A percentile compares a stretch with the other conserved stretches of the same genome.
These are phyloP conservation scores for Pythium brachiatum DNA, from an alignment of 352 stramenopile species.

Conservation along the genomic window DNA sequence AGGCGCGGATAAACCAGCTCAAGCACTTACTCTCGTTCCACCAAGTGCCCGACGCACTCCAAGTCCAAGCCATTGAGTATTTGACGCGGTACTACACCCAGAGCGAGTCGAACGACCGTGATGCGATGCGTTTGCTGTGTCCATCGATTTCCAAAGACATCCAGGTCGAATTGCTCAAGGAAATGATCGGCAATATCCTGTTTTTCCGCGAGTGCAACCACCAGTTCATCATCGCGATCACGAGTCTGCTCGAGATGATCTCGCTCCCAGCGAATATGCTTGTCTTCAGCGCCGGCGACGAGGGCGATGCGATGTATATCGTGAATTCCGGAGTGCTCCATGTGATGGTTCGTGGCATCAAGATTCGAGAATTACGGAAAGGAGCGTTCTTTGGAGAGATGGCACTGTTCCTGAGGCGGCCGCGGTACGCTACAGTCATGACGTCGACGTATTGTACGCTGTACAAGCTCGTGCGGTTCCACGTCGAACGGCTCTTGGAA, in stretches of 20 bases:
- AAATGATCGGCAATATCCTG: slow-evolving; percentile 47
- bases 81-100: slow-evolving; percentile 59
- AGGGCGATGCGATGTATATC: slow-evolving; percentile 67
- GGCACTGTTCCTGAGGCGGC: slow-evolving; percentile 48
- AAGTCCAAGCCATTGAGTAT: slow-evolving; percentile 53
- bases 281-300: slow-evolving; percentile 46
- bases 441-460: slow-evolving; percentile 61
- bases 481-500: slow-evolving; percentile 54
- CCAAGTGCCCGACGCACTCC: slow-evolving; percentile 44
- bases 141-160: slow-evolving; percentile 66
- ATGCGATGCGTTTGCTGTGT: slow-evolving; percentile 55
- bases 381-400: slow-evolving; percentile 68
- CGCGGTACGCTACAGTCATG: slow-evolving; percentile 50
- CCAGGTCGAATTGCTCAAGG: slow-evolving; percentile 59
- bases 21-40: slow-evolving; percentile 72
- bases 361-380: slow-evolving; percentile 57
- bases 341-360: slow-evolving; percentile 56
- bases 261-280: slow-evolving; percentile 51
- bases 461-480: slow-evolving; percentile 56
- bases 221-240: slow-evolving; percentile 65
- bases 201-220: slow-evolving; percentile 60
- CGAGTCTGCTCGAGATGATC: slow-evolving; percentile 60
- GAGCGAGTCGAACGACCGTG: slow-evolving; percentile 64
- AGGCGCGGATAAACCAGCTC: slow-evolving; percentile 69
- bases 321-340: slow-evolving; percentile 64